Evolutionary conservation across 495 filamentous ascomycete genomes (phyloP).

Genomic region (Bacidia rubella): DNA sequence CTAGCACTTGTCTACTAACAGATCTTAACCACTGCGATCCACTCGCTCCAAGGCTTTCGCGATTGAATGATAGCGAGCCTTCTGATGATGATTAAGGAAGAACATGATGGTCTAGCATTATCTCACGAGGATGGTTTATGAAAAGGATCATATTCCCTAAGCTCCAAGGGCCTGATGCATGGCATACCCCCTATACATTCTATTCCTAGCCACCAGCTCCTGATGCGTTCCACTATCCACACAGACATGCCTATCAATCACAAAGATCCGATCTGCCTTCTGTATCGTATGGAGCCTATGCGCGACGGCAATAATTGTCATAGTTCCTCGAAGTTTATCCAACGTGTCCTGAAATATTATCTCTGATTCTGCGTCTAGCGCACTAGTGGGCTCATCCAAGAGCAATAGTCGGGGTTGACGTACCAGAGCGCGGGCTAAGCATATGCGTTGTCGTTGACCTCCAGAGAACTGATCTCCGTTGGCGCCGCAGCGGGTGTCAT

Average conservation of each 20-base stretch:
- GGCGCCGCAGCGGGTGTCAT: conserved; percentile 46
- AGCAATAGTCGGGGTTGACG: conserved; percentile 56
- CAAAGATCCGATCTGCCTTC: conserved; percentile 62
- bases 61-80: too few species aligned
- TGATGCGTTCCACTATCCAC: conserved; percentile 56
- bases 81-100: too few species aligned
- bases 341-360: conserved; percentile 56
- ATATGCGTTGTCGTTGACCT: conserved; percentile 63
- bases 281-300: conserved; percentile 65
- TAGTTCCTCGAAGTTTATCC: conserved; percentile 40
- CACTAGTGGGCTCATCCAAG: conserved; percentile 66
- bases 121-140: too few species aligned
- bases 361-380: conserved; percentile 64
- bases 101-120: too few species aligned
- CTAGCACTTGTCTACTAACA: too few species aligned
- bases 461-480: conserved; percentile 56
- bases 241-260: conserved; percentile 53
- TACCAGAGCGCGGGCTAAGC: conserved; percentile 64
- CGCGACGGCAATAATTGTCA: conserved; percentile 66
- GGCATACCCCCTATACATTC: background rate
- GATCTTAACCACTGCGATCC: too few species aligned
- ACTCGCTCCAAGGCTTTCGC: too few species aligned
- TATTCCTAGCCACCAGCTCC: conserved; percentile 36
- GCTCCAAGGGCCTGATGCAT: background rate
- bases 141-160: too few species aligned